Base-by-base conservation (phyloP, 2,329 filamentous ascomycete genomes). In the Keithomyces neogunnii region DNA sequence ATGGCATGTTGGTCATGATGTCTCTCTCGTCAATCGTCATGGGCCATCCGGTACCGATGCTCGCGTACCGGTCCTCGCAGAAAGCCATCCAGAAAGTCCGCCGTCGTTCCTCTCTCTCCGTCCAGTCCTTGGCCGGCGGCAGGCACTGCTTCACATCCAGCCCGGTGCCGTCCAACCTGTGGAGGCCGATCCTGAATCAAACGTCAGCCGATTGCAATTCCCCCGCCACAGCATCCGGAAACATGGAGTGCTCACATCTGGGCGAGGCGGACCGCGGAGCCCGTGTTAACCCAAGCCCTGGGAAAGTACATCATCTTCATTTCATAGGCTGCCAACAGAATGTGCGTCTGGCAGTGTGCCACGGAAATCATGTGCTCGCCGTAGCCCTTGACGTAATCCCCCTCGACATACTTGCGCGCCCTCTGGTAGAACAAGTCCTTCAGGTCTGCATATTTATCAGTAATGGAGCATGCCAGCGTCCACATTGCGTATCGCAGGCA, bases 221-320 rank as follows among this genome's bases (percentile, higher is more conserved):
- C 28, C 30, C 29, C 26, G 26, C 3, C 35, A 35, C 9, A 9
- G 5, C 29, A 4, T 4, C 3, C 30, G 36, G 26, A 38, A 33
- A 35, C 9, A 19, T 7, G 11, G 29, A 28, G 13, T 26, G 66
- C 78, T 66, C 65, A 83, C 92, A 97, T 96, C 62, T 95, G 86
- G 48, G 82, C 81, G 50, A 97, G 69, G 48, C 92, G 81, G n/a
- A 86, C 81, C 4, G 86, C 86, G 55, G 88, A 78, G 28, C 92
- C 93, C 3, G 88, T 86, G 59, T 88, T 96, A 72, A 96, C 82
- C 93, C 93, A 97, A 1, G 93, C 93, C 57, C 93, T 77, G 1
- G 93, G 92, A 60, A 97, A 97, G 66, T 90, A 95, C 88, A 97
- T 96, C 78, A 88, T 87, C 70, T 92, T 96, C 74, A 96, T 97